Evolutionary conservation across 306 rosid species (phyloP).

Genomic region (Glycyrrhiza uralensis): DNA sequence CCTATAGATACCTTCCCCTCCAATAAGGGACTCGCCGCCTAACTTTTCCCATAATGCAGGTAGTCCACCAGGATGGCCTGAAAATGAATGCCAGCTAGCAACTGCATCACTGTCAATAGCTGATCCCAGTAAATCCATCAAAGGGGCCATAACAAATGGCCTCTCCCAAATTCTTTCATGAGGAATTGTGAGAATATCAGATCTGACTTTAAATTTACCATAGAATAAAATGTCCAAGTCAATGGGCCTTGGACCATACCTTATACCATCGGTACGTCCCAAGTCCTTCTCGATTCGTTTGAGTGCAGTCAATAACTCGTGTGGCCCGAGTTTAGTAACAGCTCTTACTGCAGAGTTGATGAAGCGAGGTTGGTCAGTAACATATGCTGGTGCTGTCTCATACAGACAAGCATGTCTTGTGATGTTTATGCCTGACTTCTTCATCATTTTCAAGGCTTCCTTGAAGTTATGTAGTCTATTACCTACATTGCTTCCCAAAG

Average conservation of each 20-base stretch:
- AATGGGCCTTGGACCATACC: conserved; percentile 93
- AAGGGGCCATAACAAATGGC: conserved; percentile 90
- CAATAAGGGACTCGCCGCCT: conserved; percentile 78
- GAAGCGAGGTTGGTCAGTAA: conserved; percentile 80
- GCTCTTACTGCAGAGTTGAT: conserved; percentile 92
- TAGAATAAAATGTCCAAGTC: conserved; percentile 89
- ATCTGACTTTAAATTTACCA: conserved; percentile 62
- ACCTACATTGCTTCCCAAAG: conserved; percentile 91
- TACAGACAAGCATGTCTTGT: conserved; percentile 81
- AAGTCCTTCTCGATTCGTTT: conserved; percentile 74
- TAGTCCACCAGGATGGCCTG: conserved; percentile 60
- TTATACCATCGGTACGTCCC: conserved; percentile 69
- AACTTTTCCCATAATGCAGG: conserved; percentile 60
- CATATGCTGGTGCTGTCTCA: conserved; percentile 90
- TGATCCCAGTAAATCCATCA: conserved; percentile 78
- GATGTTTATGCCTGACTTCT: conserved; percentile 57
- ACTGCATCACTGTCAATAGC: conserved; percentile 59
- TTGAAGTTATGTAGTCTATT: conserved; percentile 70
- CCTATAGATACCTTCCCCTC: conserved; percentile 76
- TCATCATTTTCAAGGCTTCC: conserved; percentile 77
- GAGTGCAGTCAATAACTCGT: conserved; percentile 64
- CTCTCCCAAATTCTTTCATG: conserved; percentile 96
- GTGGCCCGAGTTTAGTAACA: conserved; percentile 77
- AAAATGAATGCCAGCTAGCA: conserved; percentile 77
- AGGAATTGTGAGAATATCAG: conserved; percentile 67